Evolutionary conservation across 306 rosid genomes (phyloP), one percentile per base, ranked within the genome.

Genomic region (Styphnolobium japonicum): DNA sequence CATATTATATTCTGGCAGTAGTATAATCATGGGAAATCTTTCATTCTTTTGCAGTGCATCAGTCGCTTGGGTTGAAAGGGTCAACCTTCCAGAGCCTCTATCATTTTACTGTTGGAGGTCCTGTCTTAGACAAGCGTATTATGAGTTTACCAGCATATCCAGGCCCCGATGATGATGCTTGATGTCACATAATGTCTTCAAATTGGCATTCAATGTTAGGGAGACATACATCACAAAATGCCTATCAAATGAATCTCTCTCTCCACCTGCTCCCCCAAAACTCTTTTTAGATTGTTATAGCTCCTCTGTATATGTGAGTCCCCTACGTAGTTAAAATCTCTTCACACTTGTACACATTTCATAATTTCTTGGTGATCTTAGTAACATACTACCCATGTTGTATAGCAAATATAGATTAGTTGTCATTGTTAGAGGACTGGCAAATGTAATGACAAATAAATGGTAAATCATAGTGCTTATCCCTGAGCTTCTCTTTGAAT

Each of bases 111-210:
- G 86, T 95, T 49, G 98, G 98, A 84, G 89, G 85, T 40, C 98
- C 98, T 6, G 97, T 95, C 52, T 12, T 85, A 33, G 98, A 95
- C 83, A 91, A 87, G 65, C 88, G 98, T 48, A 92, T 95, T 60
- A 92, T 92, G 98, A 95, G 98, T 81, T 80, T 95, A 19, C 98
- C 98, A 6, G 92, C 98, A 46, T 95, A 95, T 92, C 98, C 98
- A 22, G 98, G 98, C 64, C 98, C 98, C 1, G 6, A 34, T 27
- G 56, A 29, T 6, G 92, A 91, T 82, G 86, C 94, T 31, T 94
- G 82, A 88, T 64, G 73, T 67, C 69, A 5, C 80, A 14, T 25
- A 51, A 64, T 19, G 39, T 71, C 70, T 51, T 73, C 71, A 58
- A 11, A 39, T 11, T 70, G 22, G 15, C 34, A 69, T 70, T 73